phyloP scores from a whole-genome alignment of 805 yeast species.

The Saturnispora besseyi region DNA sequence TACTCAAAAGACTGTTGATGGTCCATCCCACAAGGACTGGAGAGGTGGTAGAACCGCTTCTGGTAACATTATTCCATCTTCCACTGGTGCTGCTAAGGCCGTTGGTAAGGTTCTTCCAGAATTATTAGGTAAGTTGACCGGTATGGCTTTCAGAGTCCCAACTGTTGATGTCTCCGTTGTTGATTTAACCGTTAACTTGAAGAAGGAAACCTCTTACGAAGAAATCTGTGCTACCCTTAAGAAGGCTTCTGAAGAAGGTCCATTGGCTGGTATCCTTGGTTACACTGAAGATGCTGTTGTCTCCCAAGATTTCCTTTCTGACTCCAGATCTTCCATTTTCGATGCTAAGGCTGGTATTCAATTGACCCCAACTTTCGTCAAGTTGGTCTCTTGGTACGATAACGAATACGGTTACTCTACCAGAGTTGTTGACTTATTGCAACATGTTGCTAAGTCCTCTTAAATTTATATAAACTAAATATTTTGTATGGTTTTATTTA shows the following conservation, averaged over 20 bases:
- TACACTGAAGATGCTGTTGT: constrained; percentile 92
- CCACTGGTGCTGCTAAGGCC: constrained; percentile 97
- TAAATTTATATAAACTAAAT: constrained; percentile 11
- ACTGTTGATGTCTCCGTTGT: constrained; percentile 90
- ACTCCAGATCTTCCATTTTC: constrained; percentile 77
- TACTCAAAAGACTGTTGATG: constrained; percentile 93
- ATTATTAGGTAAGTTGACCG: constrained; percentile 87
- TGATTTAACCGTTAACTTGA: constrained; percentile 79
- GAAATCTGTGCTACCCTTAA: constrained; percentile 70
- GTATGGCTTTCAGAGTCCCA: constrained; percentile 91
- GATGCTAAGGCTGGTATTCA: constrained; percentile 88
- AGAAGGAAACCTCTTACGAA: constrained; percentile 69
- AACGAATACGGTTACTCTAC: constrained; percentile 95
- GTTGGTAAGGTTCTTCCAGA: constrained; percentile 92
- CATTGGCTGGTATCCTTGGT: constrained; percentile 73
- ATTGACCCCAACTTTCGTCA: constrained; percentile 80
- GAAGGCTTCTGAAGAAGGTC: constrained; percentile 64
- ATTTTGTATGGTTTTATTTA: constrained; percentile 33
- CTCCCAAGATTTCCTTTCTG: constrained; percentile 81
- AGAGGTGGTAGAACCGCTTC: constrained; percentile 97
- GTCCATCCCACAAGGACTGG: constrained; percentile 97
- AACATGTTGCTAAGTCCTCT: constrained; percentile 58
- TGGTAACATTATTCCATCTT: constrained; percentile 90
- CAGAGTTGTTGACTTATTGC: constrained; percentile 87
- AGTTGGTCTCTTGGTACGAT: constrained; percentile 91